A percentile compares a stretch with the other conserved stretches of the same genome.
phyloP scores from a whole-genome alignment of 2,329 filamentous ascomycete species.

The Colletotrichum trifolii region DNA sequence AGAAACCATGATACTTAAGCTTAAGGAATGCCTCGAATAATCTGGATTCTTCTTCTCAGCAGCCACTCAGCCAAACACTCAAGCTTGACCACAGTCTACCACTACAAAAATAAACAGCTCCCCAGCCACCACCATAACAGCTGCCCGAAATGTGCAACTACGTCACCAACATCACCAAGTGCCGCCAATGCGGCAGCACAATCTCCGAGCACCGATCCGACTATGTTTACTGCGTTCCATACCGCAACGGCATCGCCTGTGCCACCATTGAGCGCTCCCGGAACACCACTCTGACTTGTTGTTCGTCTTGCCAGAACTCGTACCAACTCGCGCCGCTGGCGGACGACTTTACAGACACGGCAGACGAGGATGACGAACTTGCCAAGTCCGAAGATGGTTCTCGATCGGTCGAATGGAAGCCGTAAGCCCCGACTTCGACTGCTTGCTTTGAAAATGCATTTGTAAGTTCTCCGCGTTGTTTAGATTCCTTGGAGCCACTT shows the following conservation, averaged over 20 bases:
- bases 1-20: too few relatives aligned
- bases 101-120: not conserved
- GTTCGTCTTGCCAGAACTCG: conserved; percentile 23
- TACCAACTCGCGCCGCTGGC: conserved; percentile 59
- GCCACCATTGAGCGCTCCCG: conserved; percentile 19
- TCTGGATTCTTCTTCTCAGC: too few relatives aligned
- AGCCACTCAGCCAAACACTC: too few relatives aligned
- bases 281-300: conserved; percentile 22
- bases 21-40: too few relatives aligned
- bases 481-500: fast-evolving
- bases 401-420: too few relatives aligned
- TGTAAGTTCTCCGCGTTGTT: too few relatives aligned
- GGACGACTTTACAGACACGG: conserved; percentile 68
- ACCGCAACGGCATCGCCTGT: conserved; percentile 17
- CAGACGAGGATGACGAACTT: conserved; percentile 48
- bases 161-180: conserved; percentile 29
- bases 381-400: too few relatives aligned
- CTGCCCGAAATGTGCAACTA: conserved; percentile 29
- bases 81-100: not conserved
- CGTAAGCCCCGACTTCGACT: too few relatives aligned
- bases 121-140: not conserved
- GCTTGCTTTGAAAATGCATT: too few relatives aligned
- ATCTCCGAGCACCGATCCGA: conserved; percentile 2
- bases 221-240: conserved; percentile 30
- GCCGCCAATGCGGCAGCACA: conserved; percentile 27